Conservation (phyloP, 2,329 filamentous ascomycete species). For the Akanthomyces muscarius region DNA sequence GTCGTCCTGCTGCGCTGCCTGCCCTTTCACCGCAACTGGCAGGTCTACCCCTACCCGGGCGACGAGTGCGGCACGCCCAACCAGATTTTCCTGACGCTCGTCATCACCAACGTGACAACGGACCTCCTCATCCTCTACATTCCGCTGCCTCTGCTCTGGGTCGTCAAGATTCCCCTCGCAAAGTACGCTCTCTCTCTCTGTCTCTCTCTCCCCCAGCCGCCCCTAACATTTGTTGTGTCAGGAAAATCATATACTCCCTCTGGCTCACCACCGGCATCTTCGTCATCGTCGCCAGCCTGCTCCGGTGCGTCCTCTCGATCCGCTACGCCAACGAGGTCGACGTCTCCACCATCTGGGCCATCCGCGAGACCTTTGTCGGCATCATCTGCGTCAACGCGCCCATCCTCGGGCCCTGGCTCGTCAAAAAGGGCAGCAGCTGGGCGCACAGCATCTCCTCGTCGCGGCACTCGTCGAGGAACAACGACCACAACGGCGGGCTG, state of each 20-base stretch:
- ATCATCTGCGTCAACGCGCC: conserved; percentile 25
- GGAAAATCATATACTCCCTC: conserved; percentile 23
- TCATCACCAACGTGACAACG: conserved; percentile 25
- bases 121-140: conserved; percentile 25
- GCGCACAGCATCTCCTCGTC: conserved; percentile 19
- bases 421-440: conserved; percentile 20
- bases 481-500: conserved; percentile 14
- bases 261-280: conserved; percentile 26
- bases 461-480: not conserved
- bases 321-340: conserved; percentile 22
- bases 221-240: conserved; percentile 3
- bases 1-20: conserved; percentile 23
- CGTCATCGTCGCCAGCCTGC: conserved; percentile 24
- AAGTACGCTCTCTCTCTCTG: conserved; percentile 15
- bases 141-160: conserved; percentile 24
- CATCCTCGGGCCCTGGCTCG: conserved; percentile 25
- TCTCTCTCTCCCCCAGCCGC: too few relatives aligned
- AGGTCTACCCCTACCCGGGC: conserved; percentile 25
- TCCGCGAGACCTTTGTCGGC: conserved; percentile 26
- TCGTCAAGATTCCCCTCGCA: conserved; percentile 22
- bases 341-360: conserved; percentile 26
- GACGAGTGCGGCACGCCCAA: conserved; percentile 23
- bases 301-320: conserved; percentile 24
- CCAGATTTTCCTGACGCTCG: conserved; percentile 23
- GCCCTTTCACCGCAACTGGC: conserved; percentile 26